Evolutionary conservation across 495 filamentous ascomycete genomes (phyloP).

Genomic region (Podospora australis): DNA sequence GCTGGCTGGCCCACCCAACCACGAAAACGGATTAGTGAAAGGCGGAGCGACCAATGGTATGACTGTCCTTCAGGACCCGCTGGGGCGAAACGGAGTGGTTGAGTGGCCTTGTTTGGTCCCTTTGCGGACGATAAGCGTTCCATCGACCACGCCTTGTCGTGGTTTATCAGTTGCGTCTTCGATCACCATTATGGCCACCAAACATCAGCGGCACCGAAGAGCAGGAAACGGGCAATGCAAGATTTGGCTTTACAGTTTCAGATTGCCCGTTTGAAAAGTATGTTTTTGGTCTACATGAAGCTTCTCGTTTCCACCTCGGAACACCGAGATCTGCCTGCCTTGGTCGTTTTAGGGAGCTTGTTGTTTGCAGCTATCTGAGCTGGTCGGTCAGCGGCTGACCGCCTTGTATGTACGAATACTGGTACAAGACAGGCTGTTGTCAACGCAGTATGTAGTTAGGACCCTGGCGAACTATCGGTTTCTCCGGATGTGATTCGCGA

Average conservation of each 20-base stretch:
- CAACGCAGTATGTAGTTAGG: too few species aligned
- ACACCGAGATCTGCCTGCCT: too few species aligned
- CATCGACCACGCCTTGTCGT: background rate
- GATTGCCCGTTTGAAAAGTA: background rate
- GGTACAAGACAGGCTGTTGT: constrained; percentile 1
- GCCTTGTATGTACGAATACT: too few species aligned
- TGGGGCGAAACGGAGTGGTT: constrained; percentile 16
- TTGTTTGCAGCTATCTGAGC: too few species aligned
- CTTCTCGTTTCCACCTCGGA: too few species aligned
- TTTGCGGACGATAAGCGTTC: constrained; percentile 14
- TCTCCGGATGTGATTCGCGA: constrained; percentile 7
- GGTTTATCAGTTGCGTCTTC: constrained; percentile 4
- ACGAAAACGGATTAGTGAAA: constrained; percentile 15
- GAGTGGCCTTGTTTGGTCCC: too few species aligned
- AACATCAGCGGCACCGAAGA: background rate
- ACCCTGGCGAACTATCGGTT: background rate
- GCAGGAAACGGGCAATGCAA: background rate
- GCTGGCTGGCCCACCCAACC: constrained; percentile 13
- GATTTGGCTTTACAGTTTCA: background rate
- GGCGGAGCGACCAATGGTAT: constrained; percentile 25
- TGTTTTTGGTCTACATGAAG: too few species aligned
- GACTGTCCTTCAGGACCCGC: constrained; percentile 7
- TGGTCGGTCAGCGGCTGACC: too few species aligned
- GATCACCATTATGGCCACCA: background rate
- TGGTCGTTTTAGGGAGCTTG: too few species aligned